Conservation (phyloP, 1,284 basidiomycete species). For the Tetrapyrgos nigripes region DNA sequence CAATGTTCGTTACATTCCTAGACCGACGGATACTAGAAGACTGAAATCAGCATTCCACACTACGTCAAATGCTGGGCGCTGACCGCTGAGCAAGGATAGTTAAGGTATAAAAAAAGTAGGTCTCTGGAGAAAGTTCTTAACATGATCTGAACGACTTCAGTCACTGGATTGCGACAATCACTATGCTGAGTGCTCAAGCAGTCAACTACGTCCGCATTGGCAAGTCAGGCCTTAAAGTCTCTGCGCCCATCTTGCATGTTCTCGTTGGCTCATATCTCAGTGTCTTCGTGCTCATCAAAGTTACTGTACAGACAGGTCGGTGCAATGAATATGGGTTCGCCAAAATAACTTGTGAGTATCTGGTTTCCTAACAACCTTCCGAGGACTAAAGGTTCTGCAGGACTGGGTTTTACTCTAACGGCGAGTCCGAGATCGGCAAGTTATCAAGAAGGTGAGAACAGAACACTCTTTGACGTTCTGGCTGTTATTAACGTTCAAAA, state of each 20-base stretch:
- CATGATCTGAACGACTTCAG: no score
- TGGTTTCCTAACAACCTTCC: not conserved
- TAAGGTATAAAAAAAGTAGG: no score
- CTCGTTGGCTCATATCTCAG: not conserved
- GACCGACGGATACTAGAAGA: no score
- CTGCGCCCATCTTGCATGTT: conserved; percentile 8
- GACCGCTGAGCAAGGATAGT: no score
- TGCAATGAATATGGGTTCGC: conserved; percentile 45
- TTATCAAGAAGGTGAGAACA: conserved; percentile 21
- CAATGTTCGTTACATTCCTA: no score
- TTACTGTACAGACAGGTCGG: conserved; percentile 35
- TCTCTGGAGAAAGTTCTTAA: no score
- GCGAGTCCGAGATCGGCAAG: conserved; percentile 23
- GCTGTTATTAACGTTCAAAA: no score
- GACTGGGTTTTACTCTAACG: conserved; percentile 21
- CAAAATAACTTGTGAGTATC: conserved; percentile 32
- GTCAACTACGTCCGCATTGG: conserved; percentile 1
- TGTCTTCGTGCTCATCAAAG: not conserved
- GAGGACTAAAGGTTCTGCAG: not conserved
- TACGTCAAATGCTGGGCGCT: no score
- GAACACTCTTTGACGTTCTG: not conserved
- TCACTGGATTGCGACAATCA: no score
- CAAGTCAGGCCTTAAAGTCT: conserved; percentile 7
- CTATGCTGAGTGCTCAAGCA: no score
- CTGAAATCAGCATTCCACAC: no score